phyloP scores from a whole-genome alignment of 1,139 yeast genomes.

The Pneumocystis murina region DNA sequence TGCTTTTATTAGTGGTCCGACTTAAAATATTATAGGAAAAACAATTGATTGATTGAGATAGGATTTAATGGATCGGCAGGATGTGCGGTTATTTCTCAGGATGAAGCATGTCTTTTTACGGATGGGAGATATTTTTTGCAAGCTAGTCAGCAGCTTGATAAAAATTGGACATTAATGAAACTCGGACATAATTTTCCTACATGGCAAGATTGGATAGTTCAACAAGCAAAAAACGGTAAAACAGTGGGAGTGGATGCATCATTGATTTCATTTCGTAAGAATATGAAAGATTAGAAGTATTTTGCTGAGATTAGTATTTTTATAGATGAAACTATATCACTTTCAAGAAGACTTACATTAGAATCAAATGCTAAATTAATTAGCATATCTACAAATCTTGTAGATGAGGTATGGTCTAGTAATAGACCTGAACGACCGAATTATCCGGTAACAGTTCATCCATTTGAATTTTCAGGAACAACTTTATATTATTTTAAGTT shows the following conservation, averaged over 20 bases:
- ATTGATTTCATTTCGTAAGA: constrained; percentile 33
- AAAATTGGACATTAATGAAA: constrained; percentile 68
- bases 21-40: neutral
- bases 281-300: neutral
- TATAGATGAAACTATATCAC: constrained; percentile 17
- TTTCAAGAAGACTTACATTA: constrained; percentile 20
- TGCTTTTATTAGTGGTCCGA: constrained; percentile 9
- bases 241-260: constrained; percentile 52
- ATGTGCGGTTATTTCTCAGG: constrained; percentile 64
- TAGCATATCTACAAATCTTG: constrained; percentile 52
- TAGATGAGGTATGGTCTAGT: constrained; percentile 60
- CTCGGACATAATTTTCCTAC: constrained; percentile 63
- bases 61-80: constrained; percentile 96
- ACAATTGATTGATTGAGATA: neutral
- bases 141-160: constrained; percentile 71
- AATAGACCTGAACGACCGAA: constrained; percentile 24
- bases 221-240: constrained; percentile 24
- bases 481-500: neutral
- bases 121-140: constrained; percentile 92
- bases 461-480: constrained; percentile 28
- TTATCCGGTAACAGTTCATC: constrained; percentile 21
- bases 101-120: constrained; percentile 69
- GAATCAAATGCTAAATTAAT: constrained; percentile 41
- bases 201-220: constrained; percentile 78
- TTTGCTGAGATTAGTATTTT: neutral